phyloP scores from a whole-genome alignment of 2,329 filamentous ascomycete genomes.

The Aspergillus sp. region DNA sequence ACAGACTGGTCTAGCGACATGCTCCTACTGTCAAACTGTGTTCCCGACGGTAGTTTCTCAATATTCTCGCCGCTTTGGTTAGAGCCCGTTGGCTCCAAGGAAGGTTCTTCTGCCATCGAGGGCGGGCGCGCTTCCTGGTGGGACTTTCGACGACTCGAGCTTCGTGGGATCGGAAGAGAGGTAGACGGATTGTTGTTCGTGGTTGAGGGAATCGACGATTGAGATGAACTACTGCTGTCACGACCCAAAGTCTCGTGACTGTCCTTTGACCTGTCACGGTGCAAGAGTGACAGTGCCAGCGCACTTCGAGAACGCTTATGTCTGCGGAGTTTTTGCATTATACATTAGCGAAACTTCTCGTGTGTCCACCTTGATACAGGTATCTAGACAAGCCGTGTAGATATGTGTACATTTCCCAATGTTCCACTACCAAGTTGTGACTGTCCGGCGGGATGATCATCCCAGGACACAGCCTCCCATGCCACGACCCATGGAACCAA shows the following conservation, averaged over 20 bases:
- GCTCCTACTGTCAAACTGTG: slow-evolving; percentile 32
- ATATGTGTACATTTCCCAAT: not conserved
- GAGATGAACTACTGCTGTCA: slow-evolving; percentile 26
- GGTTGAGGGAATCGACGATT: slow-evolving; percentile 24
- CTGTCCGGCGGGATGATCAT: not conserved
- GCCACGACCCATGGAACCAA: slow-evolving; percentile 21
- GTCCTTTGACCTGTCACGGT: slow-evolving; percentile 52
- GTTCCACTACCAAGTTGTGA: not conserved
- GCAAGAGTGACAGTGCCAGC: slow-evolving; percentile 54
- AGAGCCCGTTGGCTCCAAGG: slow-evolving; percentile 28
- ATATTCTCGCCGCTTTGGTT: slow-evolving; percentile 24
- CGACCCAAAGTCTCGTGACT: slow-evolving; percentile 26
- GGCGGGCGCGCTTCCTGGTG: slow-evolving; percentile 23
- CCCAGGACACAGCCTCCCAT: not conserved
- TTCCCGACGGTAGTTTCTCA: slow-evolving; percentile 35
- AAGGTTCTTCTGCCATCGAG: slow-evolving; percentile 14
- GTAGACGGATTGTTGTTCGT: slow-evolving; percentile 27
- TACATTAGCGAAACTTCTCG: slow-evolving; percentile 26
- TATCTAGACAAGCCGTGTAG: not conserved
- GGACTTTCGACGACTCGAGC: slow-evolving; percentile 31
- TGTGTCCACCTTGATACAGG: not conserved
- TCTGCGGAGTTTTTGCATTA: slow-evolving; percentile 31
- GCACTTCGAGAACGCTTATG: slow-evolving; percentile 57
- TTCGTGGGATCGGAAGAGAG: slow-evolving; percentile 31
- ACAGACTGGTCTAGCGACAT: slow-evolving; percentile 86